These are phyloP conservation scores for Kwoniella europaea DNA, from an alignment of 768 basidiomycete genomes.

Conservation along the genomic window DNA sequence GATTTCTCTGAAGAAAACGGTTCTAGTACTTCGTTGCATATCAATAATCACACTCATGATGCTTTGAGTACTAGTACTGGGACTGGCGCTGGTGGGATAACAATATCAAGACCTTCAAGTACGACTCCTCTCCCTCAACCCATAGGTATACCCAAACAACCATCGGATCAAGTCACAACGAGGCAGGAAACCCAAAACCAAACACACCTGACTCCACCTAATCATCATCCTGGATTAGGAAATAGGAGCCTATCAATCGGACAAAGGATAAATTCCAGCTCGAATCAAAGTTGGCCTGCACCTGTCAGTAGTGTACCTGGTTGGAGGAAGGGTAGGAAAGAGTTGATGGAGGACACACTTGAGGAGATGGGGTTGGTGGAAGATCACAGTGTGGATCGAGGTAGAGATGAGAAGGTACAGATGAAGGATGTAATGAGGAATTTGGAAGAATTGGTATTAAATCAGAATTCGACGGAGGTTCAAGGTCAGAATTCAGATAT, in stretches of 20 bases:
- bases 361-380: constrained; percentile 30
- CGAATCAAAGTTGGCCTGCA: constrained; percentile 37
- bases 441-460: neutral
- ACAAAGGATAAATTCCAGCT: too few relatives aligned
- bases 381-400: neutral
- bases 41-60: too few relatives aligned
- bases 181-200: neutral
- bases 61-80: neutral
- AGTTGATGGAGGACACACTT: constrained; percentile 48
- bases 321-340: constrained; percentile 48
- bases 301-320: constrained; percentile 36
- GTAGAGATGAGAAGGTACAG: neutral
- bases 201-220: constrained; percentile 18
- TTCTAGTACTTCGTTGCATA: neutral
- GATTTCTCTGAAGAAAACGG: neutral
- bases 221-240: neutral
- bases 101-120: constrained; percentile 21
- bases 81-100: neutral
- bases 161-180: neutral
- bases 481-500: too few relatives aligned
- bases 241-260: too few relatives aligned
- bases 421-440: neutral
- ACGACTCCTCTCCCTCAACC: constrained; percentile 9
- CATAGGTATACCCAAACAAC: neutral
- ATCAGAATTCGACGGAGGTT: neutral